Conservation (phyloP, 257 asterid species). For the Ophiorrhiza pumila region DNA sequence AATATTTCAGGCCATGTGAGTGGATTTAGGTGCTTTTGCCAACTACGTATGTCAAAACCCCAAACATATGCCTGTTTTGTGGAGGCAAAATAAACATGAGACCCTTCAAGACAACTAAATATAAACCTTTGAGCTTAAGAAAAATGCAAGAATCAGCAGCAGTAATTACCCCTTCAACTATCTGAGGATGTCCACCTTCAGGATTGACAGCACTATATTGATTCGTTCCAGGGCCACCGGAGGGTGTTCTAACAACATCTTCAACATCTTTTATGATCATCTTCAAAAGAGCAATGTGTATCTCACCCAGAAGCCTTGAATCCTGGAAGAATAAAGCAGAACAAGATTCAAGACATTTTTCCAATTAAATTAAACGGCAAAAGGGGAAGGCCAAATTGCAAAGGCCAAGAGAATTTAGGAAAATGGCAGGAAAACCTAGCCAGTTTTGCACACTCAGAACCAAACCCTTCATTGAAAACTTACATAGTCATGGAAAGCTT, state of each 20-base stretch:
- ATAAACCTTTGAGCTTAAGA: conserved; percentile 1
- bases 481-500: conserved; percentile 92
- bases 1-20: conserved; percentile 95
- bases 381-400: not conserved
- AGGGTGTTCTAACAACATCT: conserved; percentile 90
- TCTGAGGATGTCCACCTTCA: conserved; percentile 99
- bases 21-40: conserved; percentile 88
- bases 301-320: conserved; percentile 86
- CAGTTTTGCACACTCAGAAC: conserved; percentile 2
- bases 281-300: conserved; percentile 69
- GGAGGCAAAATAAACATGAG: conserved; percentile 22
- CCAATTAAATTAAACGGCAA: not conserved
- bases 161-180: conserved; percentile 93
- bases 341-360: conserved; percentile 5
- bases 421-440: not conserved
- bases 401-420: not conserved
- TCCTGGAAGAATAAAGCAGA: conserved; percentile 51
- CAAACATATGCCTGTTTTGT: conserved; percentile 77
- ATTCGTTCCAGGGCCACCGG: conserved; percentile 99
- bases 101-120: conserved; percentile 9
- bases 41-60: conserved; percentile 92
- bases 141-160: not conserved
- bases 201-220: conserved; percentile 91
- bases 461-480: conserved; percentile 35
- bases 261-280: conserved; percentile 90